A percentile compares a stretch with the other conserved stretches of the same genome.
Evolutionary conservation across 2,329 filamentous ascomycete species (phyloP).

Genomic region (Hymenoscyphus fructigenus): DNA sequence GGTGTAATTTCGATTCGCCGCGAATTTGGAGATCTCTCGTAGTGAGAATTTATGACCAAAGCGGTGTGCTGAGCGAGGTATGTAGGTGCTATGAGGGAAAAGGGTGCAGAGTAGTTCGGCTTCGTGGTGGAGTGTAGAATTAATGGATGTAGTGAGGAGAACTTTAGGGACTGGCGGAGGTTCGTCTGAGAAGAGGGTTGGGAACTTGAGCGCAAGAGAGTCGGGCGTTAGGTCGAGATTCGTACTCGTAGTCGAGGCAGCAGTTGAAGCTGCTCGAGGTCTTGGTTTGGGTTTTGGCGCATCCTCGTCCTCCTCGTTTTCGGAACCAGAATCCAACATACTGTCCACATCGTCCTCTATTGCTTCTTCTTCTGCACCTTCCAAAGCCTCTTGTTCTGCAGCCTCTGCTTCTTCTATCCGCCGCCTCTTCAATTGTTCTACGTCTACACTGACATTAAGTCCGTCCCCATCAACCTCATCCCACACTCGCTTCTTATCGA

Average conservation of each 20-base stretch:
- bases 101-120: conserved; percentile 75
- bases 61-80: conserved; percentile 79
- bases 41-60: conserved; percentile 90
- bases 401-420: conserved; percentile 52
- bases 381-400: conserved; percentile 43
- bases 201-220: conserved; percentile 60
- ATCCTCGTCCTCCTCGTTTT: conserved; percentile 45
- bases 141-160: conserved; percentile 86
- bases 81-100: conserved; percentile 80
- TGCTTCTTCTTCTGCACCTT: conserved; percentile 44
- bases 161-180: conserved; percentile 72
- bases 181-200: conserved; percentile 59
- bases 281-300: conserved; percentile 41
- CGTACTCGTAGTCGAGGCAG: conserved; percentile 58
- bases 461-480: conserved; percentile 70
- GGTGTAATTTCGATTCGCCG: conserved; percentile 78
- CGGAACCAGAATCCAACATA: conserved; percentile 65
- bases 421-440: conserved; percentile 58
- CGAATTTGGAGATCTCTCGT: conserved; percentile 85
- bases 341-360: conserved; percentile 67
- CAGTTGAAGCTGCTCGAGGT: conserved; percentile 41
- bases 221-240: conserved; percentile 63
- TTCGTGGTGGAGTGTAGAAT: conserved; percentile 83
- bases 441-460: conserved; percentile 53
- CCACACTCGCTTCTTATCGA: conserved; percentile 89